Evolutionary conservation across 1,284 basidiomycete species (phyloP).

Genomic region (Inonotus obliquus): DNA sequence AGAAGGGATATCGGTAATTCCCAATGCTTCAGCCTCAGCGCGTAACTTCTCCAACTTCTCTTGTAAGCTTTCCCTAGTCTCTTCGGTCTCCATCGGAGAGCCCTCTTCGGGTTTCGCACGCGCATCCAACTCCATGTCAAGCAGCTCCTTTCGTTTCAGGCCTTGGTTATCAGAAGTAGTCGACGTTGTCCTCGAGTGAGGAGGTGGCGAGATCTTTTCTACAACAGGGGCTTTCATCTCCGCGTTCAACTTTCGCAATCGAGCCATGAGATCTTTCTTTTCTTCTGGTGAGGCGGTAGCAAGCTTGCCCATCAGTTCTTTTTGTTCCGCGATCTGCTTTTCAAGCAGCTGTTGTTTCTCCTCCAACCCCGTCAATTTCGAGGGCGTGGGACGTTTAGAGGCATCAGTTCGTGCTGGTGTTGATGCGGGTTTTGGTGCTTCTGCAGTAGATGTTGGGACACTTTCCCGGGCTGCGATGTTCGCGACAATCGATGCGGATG

Average conservation of each 20-base stretch:
- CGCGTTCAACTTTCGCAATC: conserved; percentile 73
- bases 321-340: conserved; percentile 86
- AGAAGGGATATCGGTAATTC: conserved; percentile 48
- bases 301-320: conserved; percentile 75
- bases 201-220: conserved; percentile 28
- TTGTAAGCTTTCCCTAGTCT: conserved; percentile 69
- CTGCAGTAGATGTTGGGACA: conserved; percentile 24
- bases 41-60: conserved; percentile 79
- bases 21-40: conserved; percentile 82
- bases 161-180: conserved; percentile 39
- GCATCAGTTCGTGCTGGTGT: conserved; percentile 21
- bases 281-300: conserved; percentile 61
- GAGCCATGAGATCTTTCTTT: conserved; percentile 77
- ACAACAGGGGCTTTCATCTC: conserved; percentile 59
- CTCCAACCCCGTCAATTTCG: conserved; percentile 47
- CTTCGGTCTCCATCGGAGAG: conserved; percentile 30
- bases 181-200: conserved; percentile 24
- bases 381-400: conserved; percentile 21
- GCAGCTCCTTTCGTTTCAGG: conserved; percentile 53
- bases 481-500: conserved; percentile 67
- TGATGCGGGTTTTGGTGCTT: conserved; percentile 28
- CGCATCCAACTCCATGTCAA: conserved; percentile 75
- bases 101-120: conserved; percentile 32
- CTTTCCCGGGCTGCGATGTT: conserved; percentile 40
- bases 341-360: conserved; percentile 77